Evolutionary conservation across 345 rosid genomes (phyloP).

Genomic region (Toxicodendron radicans): DNA sequence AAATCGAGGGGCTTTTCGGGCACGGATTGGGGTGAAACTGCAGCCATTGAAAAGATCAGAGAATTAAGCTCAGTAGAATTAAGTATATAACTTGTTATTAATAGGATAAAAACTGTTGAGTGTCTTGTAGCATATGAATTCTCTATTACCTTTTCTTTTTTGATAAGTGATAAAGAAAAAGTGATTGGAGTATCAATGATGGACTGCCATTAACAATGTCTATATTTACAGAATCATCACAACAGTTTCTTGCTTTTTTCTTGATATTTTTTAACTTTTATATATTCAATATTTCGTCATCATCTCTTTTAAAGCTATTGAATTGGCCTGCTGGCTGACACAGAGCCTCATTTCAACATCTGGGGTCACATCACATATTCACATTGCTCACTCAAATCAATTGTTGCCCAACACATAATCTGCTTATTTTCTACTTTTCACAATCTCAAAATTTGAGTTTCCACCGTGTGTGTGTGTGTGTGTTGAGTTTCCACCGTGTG

Average conservation of each 20-base stretch:
- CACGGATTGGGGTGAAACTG: conserved; percentile 46
- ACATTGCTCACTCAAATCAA: not conserved
- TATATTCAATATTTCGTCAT: conserved; percentile 19
- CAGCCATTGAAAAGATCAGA: conserved; percentile 20
- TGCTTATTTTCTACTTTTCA: not conserved
- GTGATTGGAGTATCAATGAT: conserved; percentile 44
- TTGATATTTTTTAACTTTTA: no score
- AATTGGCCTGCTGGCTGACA: conserved; percentile 2
- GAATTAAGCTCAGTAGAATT: not conserved
- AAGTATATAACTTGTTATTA: not conserved
- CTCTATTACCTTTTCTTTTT: not conserved
- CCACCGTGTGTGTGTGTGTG: no score
- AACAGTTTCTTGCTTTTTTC: conserved; percentile 17
- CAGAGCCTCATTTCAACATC: not conserved
- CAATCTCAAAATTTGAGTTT: not conserved
- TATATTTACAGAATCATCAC: conserved; percentile 34
- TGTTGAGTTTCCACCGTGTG: no score
- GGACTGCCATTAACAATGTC: conserved; percentile 33
- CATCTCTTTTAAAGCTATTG: not conserved
- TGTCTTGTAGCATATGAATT: not conserved
- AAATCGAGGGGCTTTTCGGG: conserved; percentile 61
- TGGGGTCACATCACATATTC: no score
- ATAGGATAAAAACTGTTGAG: not conserved
- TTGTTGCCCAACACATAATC: not conserved
- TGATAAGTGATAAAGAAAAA: conserved; percentile 19